These are phyloP conservation scores for Cystofilobasidium macerans DNA, from an alignment of 768 basidiomycete genomes.

Conservation along the genomic window DNA sequence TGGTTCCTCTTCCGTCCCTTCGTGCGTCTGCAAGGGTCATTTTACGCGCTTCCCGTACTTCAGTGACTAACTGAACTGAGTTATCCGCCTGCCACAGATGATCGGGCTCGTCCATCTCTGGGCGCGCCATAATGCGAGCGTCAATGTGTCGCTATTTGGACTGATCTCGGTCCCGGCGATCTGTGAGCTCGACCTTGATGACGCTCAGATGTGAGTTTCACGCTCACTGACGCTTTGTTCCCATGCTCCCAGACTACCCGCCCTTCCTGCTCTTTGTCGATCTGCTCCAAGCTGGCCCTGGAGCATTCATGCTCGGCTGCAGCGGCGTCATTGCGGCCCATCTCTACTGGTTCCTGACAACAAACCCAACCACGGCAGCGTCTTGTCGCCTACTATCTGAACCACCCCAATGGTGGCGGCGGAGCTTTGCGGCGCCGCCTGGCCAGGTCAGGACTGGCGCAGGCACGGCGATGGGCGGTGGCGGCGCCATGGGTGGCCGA, in stretches of 20 bases:
- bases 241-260: slow-evolving; percentile 44
- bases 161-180: slow-evolving; percentile 59
- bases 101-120: slow-evolving; percentile 21
- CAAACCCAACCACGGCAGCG: slow-evolving; percentile 5
- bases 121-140: slow-evolving; percentile 4
- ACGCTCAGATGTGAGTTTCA: background rate
- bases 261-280: slow-evolving; percentile 65
- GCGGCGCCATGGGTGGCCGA: background rate
- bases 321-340: slow-evolving; percentile 69
- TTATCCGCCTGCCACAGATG: background rate
- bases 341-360: slow-evolving; percentile 51
- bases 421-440: slow-evolving; percentile 1
- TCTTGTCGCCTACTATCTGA: background rate
- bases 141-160: slow-evolving; percentile 63
- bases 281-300: slow-evolving; percentile 47
- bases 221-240: background rate
- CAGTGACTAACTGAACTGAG: background rate
- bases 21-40: background rate
- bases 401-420: slow-evolving; percentile 10
- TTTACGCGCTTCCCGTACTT: background rate
- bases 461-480: background rate
- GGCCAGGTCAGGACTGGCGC: background rate
- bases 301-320: slow-evolving; percentile 48
- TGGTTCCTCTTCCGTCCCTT: slow-evolving; percentile 19
- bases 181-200: slow-evolving; percentile 32